Evolutionary conservation across 1,284 basidiomycete genomes (phyloP), one percentile per base, ranked within the genome.

Genomic region (Leccinum angustisporum): DNA sequence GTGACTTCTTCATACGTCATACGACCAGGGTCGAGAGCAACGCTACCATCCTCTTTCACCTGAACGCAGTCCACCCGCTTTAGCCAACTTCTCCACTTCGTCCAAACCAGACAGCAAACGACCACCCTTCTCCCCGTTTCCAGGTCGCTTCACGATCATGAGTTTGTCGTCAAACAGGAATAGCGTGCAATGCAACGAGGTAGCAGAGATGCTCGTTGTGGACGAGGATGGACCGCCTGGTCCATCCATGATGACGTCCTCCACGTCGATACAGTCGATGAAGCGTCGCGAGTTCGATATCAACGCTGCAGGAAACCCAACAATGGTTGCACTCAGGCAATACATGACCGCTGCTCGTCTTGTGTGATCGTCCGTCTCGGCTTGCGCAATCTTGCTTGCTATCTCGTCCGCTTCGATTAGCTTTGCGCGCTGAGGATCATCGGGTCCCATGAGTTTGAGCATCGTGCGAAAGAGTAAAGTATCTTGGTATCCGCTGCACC

Each of bases 1-100:
- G 92, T 91, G 55, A 94, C 91, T 77, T 99, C 97, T 80, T 98
- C 95, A 78, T 99, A 99, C 14, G 96, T 98, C 97, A 99, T 98
- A 71, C 97, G 94, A 27, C 89, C 87, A 60, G 99, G 82, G 75
- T 97, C 94, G 65, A 88, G 86, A 46, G 92, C 92, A 67, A 93
- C 86, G 13, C 79, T 83, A 5, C 88, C 95, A 75, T 93, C 91
- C 78, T 94, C 88, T 97, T 98, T 86, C 88, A 89, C 21, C 91
- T 92, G 72, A 98, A 98, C 95, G 82, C 54, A 87, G 74, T 4
- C 81, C 80, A 34, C 86, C 83, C 0, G 79, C 78, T 73, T 89
- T 91, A 21, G 87, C 86, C 36, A 96, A 79, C 70, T 86, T 91
- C 58, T 91, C 86, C 18, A 94, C 79, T 57, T 95, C 91, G 68